Evolutionary conservation across 2,329 filamentous ascomycete genomes (phyloP), one percentile per base, ranked within the genome.

Genomic region (Neofusicoccum laricinum): DNA sequence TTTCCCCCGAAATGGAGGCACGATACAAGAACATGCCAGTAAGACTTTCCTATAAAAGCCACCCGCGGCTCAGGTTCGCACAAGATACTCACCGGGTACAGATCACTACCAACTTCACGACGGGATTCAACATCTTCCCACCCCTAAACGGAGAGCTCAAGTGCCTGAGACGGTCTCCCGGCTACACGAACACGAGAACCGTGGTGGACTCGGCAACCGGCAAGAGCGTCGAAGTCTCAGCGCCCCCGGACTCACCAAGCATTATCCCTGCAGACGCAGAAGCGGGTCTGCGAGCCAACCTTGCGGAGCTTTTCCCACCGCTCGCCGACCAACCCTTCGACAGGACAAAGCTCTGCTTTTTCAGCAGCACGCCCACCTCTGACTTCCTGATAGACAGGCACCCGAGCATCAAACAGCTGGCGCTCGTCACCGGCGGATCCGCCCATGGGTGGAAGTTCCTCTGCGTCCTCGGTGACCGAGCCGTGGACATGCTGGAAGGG

Each of bases 401-500:
- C 53, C 84, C 84, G 0, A 73, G 68, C 14, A 82, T 80, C 66
- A 71, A 73, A 61, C 70, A 76, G 11, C 69, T 89, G 0, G 84
- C 87, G 68, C 79, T 88, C 0, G 85, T 85, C 2, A 88, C 86
- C 0, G 86, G 85, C 0, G 87, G 87, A 0, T 84, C 81, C 21
- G 86, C 86, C 0, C 86, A 88, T 71, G 86, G 79, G 0, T 88
- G 87, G 72, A 88, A 88, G 68, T 88, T 86, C 65, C 69, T 87
- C 50, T 86, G 86, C 0, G 82, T 83, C 2, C 80, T 88, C 67
- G 85, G 86, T 1, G 81, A 82, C 34, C 80, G 78, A 66, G 81
- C 88, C 10, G 77, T 83, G 0, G 81, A 86, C 14, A 59, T 64
- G 63, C 53, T 64, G 3, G 63, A 64, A 14, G 63, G 63, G 10